Evolutionary conservation across 2,329 filamentous ascomycete genomes (phyloP).

Genomic region (Ascomycota sp.): DNA sequence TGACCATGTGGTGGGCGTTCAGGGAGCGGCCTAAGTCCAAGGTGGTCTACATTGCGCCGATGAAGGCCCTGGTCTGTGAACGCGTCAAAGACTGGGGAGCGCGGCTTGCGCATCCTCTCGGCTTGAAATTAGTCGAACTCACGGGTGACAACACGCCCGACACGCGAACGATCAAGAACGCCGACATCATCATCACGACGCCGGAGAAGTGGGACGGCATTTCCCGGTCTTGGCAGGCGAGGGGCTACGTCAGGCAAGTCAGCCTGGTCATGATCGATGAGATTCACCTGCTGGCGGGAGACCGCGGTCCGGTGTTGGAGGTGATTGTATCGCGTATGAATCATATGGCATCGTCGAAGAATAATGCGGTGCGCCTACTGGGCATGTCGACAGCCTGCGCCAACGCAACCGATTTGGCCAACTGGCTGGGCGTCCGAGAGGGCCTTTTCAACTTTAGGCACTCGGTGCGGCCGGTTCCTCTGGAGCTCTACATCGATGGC

Average conservation of each 20-base stretch:
- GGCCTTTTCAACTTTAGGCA: constrained; percentile 94
- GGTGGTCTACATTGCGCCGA: constrained; percentile 95
- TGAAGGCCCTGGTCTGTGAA: constrained; percentile 96
- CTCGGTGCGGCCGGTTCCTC: constrained; percentile 83
- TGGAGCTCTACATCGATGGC: constrained; percentile 94
- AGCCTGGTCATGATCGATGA: constrained; percentile 96
- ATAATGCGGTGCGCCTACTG: constrained; percentile 69
- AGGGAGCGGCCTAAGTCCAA: constrained; percentile 85
- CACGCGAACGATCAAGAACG: constrained; percentile 82
- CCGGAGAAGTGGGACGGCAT: constrained; percentile 99
- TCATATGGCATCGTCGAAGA: constrained; percentile 88
- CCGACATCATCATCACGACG: constrained; percentile 94
- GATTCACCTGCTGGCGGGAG: constrained; percentile 90
- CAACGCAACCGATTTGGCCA: constrained; percentile 81
- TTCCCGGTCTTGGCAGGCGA: constrained; percentile 93
- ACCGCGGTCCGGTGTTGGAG: constrained; percentile 90
- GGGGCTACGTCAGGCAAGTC: constrained; percentile 87
- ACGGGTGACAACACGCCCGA: constrained; percentile 96
- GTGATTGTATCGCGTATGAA: constrained; percentile 95
- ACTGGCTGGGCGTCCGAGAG: constrained; percentile 94
- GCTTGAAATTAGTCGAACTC: constrained; percentile 79
- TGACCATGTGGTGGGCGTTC: constrained; percentile 99
- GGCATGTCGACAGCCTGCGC: constrained; percentile 99
- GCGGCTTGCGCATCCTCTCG: constrained; percentile 63
- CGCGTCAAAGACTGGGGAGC: constrained; percentile 87